A percentile compares a stretch with the other conserved stretches of the same genome.
phyloP scores from a whole-genome alignment of 371 early-diverging fungal species.

The Saksenaea oblongispora region DNA sequence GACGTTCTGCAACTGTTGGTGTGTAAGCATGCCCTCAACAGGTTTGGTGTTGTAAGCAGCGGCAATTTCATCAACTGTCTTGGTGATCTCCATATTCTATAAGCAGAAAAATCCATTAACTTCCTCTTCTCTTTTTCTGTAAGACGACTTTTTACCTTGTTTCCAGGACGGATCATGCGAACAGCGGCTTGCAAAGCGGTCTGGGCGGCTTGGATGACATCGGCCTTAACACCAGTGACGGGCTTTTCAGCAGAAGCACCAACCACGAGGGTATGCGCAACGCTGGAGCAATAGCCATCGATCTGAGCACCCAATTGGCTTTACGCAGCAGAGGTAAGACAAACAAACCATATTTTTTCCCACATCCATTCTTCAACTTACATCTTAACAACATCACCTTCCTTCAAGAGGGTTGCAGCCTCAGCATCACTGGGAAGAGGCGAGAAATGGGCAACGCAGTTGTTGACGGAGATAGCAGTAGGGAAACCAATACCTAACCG shows the following conservation, averaged over 20 bases:
- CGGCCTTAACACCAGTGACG: slow-evolving; percentile 85
- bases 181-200: slow-evolving; percentile 80
- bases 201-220: slow-evolving; percentile 89
- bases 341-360: not conserved
- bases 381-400: slow-evolving; percentile 91
- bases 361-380: slow-evolving; percentile 33
- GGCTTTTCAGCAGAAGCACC: slow-evolving; percentile 80
- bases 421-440: slow-evolving; percentile 72
- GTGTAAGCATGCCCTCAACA: slow-evolving; percentile 89
- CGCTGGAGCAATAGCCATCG: slow-evolving; percentile 90
- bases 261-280: slow-evolving; percentile 88
- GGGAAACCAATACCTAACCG: slow-evolving; percentile 85
- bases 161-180: slow-evolving; percentile 88
- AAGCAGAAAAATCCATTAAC: not conserved
- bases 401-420: slow-evolving; percentile 60
- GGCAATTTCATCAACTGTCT: slow-evolving; percentile 79
- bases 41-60: slow-evolving; percentile 83
- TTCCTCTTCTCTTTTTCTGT: not conserved
- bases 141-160: slow-evolving; percentile 43
- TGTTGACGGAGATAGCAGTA: slow-evolving; percentile 85
- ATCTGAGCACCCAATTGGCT: slow-evolving; percentile 94
- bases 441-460: slow-evolving; percentile 83
- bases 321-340: not conserved
- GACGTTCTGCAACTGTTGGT: slow-evolving; percentile 84
- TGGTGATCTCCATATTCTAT: slow-evolving; percentile 77